Base-by-base conservation (phyloP, 202 grass and related monocot species). In the Cymbopogon flexuosus region DNA sequence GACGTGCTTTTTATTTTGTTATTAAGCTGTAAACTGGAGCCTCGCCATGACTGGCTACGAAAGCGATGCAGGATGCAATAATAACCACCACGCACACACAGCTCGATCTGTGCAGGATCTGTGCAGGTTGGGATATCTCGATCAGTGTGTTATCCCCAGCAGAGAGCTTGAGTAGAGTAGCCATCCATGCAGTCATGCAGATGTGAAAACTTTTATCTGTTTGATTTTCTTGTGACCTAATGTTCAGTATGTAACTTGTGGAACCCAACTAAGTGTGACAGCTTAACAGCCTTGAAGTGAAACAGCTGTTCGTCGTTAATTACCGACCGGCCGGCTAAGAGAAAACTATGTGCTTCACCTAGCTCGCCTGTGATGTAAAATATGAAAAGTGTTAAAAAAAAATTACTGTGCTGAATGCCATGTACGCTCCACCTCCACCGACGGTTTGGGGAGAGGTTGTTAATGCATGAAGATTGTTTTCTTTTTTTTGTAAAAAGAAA, bases 281-380 rank as follows among this genome's bases (percentile, higher is more conserved):
- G 41, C 47, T 33, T 83, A 83, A 87, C 85, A 79, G 63, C 73
- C 74, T 87, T 87, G 21, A 61, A 47, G 79, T 73, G 77, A 86
- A 75, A 47, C 33, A 22, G 0, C 12, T 21, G 56, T 4, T 78
- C 85, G 74, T 87, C 73, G 74, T 83, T 83, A 83, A 37, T 87
- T 77, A 58, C 79, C 73, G 79, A 77, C 34, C 56, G 79, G 15
- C 3, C 56, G 73, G 15, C 5, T 12, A 34, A 31, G 56, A 22
- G 11, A 65, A 79, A 56, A 42, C 16, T 83, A 14, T 31, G 35
- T 40, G 22, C 10, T 75, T 74, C 6, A 57, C 14, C 22, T 80
- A 41, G 34, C 3, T 37, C 62, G 13, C 8, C n/a, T 70, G 78
- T 41, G 34, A n/a, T 67, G 13, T 60, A 57, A 52, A 56, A 57